A percentile compares a stretch with the other conserved stretches of the same genome.
These are phyloP conservation scores for Raddia distichophylla DNA, from an alignment of 176 grass and related monocot species.

Conservation along the genomic window DNA sequence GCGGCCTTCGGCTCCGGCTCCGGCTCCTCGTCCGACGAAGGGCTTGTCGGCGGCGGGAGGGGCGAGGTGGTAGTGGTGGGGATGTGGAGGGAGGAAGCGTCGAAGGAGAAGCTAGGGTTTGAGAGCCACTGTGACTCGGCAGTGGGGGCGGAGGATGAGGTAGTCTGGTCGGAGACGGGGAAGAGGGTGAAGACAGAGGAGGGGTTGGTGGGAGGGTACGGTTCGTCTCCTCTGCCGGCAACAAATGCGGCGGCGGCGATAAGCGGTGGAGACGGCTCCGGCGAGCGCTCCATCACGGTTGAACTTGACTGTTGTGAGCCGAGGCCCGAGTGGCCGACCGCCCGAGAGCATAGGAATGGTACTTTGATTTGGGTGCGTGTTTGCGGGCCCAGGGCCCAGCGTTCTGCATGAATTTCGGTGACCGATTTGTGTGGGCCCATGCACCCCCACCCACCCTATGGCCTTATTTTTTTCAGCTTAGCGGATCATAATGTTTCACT, in stretches of 20 bases:
- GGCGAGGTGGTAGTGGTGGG: constrained; percentile 9
- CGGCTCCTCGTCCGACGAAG: constrained; percentile 59
- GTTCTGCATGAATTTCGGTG: no score
- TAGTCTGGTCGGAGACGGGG: constrained; percentile 55
- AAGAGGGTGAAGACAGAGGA: constrained; percentile 51
- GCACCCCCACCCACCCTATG: no score
- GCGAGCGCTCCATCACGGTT: constrained; percentile 55
- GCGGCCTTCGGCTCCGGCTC: constrained; percentile 37
- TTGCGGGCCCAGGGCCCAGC: no score
- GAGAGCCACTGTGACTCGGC: constrained; percentile 63
- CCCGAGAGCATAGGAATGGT: no score
- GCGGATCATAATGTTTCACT: no score
- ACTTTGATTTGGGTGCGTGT: no score
- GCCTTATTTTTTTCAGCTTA: no score
- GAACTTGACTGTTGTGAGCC: no score
- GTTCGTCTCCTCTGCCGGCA: not conserved
- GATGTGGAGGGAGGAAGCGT: constrained; percentile 63
- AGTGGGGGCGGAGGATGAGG: constrained; percentile 30
- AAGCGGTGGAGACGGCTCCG: constrained; percentile 46
- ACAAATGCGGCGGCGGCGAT: not conserved
- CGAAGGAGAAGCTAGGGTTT: constrained; percentile 89
- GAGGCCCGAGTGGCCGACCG: no score
- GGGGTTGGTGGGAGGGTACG: constrained; percentile 1
- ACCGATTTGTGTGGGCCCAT: no score
- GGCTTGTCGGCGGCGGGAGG: constrained; percentile 32